phyloP scores from a whole-genome alignment of 192 early-diverging fungal genomes.

The Backusella australiensis region DNA sequence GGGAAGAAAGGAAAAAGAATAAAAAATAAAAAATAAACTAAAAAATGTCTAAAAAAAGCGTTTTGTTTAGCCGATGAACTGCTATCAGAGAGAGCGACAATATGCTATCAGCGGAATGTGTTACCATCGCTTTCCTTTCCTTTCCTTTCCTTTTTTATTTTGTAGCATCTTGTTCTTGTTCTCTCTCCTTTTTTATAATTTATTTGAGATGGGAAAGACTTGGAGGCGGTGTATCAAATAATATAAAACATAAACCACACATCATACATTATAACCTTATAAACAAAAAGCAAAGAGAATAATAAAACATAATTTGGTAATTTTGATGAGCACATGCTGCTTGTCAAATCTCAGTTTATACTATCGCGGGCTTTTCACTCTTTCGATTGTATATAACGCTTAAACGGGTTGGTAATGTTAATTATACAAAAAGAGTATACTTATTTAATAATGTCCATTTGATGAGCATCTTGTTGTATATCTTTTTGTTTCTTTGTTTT shows the following conservation, averaged over 20 bases:
- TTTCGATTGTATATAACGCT: neutral
- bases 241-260: neutral
- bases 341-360: neutral
- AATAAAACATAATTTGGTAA: too few species aligned
- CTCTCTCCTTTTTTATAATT: neutral
- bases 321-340: neutral
- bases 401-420: neutral
- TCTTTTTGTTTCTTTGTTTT: neutral
- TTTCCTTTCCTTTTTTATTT: neutral
- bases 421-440: neutral
- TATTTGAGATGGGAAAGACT: neutral
- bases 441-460: neutral
- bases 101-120: neutral
- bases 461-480: neutral
- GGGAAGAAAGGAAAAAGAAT: neutral
- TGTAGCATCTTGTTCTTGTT: neutral
- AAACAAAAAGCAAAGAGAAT: too few species aligned
- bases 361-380: neutral
- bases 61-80: neutral
- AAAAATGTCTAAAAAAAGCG: neutral
- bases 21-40: neutral
- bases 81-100: neutral
- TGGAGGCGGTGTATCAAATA: neutral
- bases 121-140: neutral
- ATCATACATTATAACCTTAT: neutral